Evolutionary conservation across 345 rosid genomes (phyloP).

Genomic region (Acer negundo): DNA sequence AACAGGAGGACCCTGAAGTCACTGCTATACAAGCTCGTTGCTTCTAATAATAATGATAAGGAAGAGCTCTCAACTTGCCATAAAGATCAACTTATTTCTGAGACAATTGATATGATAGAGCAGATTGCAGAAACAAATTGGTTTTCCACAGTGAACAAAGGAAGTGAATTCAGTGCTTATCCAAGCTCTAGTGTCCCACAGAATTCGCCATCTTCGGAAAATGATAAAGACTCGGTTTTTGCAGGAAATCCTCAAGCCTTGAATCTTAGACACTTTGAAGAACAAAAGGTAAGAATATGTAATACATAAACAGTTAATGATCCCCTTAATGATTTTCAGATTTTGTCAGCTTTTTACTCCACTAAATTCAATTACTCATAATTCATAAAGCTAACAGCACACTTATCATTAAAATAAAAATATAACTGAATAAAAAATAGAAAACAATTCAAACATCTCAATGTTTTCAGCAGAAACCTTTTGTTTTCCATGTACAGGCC

Average conservation of each 20-base stretch:
- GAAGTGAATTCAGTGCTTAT: conserved; percentile 17
- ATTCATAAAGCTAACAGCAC: conserved; percentile 16
- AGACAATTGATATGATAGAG: conserved; percentile 13
- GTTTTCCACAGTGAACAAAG: conserved; percentile 13
- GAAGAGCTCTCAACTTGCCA: conserved; percentile 18
- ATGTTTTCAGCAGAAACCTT: neutral
- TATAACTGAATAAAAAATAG: too few species aligned
- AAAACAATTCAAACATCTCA: neutral
- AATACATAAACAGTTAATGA: neutral
- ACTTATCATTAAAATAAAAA: neutral
- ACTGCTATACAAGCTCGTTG: conserved; percentile 23
- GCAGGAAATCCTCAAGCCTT: conserved; percentile 13
- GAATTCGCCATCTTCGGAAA: neutral
- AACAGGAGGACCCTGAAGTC: conserved; percentile 29
- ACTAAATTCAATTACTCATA: conserved; percentile 5
- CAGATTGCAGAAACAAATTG: conserved; percentile 19
- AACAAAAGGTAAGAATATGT: conserved; percentile 33
- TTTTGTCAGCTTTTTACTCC: neutral
- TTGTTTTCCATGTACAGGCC: conserved; percentile 14
- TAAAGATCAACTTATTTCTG: conserved; percentile 22
- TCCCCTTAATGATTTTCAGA: neutral
- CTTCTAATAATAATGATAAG: neutral
- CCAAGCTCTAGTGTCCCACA: conserved; percentile 3
- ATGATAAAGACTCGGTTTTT: neutral
- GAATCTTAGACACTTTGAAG: conserved; percentile 9